Percentiles rank a stretch among this genome's conserved stretches.
phyloP scores from a whole-genome alignment of 805 yeast genomes.

The Wickerhamomyces chambardii region DNA sequence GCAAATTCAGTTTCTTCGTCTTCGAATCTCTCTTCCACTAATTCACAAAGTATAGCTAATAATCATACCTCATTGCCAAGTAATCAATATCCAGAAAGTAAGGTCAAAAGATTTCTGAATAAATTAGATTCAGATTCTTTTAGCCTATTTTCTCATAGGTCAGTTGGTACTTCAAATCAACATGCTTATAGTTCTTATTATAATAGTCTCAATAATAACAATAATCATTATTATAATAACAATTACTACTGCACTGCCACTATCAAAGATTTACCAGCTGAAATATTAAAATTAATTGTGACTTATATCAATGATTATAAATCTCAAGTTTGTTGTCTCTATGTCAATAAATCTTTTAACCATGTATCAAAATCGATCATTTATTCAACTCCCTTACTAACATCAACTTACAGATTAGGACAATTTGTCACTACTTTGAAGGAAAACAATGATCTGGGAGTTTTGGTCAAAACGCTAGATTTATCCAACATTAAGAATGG shows the following conservation, averaged over 20 bases:
- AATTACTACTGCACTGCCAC: too few species aligned
- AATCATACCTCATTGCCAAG: too few species aligned
- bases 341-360: conserved; percentile 43
- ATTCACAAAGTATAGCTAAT: too few species aligned
- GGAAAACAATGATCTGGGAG: conserved; percentile 44
- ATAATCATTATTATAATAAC: too few species aligned
- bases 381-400: conserved; percentile 45
- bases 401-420: conserved; percentile 71
- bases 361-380: conserved; percentile 41
- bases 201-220: too few species aligned
- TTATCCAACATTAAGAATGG: conserved; percentile 41
- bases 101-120: conserved; percentile 16
- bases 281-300: conserved; percentile 18
- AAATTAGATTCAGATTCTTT: conserved; percentile 22
- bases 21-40: too few species aligned
- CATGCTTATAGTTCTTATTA: too few species aligned
- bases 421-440: conserved; percentile 70
- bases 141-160: conserved; percentile 18
- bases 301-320: conserved; percentile 24
- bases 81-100: too few species aligned
- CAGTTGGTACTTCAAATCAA: conserved; percentile 2
- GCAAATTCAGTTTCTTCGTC: too few species aligned
- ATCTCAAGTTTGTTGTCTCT: conserved; percentile 35
- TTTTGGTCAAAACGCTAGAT: conserved; percentile 47
- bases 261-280: conserved; percentile 22